Evolutionary conservation across 495 filamentous ascomycete genomes (phyloP), one percentile per base, ranked within the genome.

Genomic region (Hypomontagnella monticulosa): DNA sequence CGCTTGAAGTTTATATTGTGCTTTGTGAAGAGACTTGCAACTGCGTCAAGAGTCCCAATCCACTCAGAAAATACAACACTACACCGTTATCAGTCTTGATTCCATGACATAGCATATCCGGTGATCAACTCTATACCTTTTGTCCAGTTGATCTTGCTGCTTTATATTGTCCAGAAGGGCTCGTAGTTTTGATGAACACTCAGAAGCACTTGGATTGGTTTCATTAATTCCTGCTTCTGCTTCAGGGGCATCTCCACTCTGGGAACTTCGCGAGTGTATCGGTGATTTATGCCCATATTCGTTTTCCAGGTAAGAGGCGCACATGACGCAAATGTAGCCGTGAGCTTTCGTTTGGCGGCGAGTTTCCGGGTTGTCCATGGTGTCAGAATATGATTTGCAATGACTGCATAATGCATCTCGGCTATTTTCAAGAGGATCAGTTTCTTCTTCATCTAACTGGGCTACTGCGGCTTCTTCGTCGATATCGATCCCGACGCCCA

Each of bases 21-120:
- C 0, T 30, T 38, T 10, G 32, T 43, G 2, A 70, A 43, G 55
- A 61, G 43, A 10, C 33, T 41, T 19, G 51, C 69, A 14, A 81
- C 69, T 30, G 80, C 61, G 46, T 81, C 73, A 7, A 82, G 66
- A 30, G 74, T 76, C 16, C 63, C 73, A 7, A 75, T 83, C 81
- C 81, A 84, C 53, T 64, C 78, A 7, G 80, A 82, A 53, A 84
- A 83, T 2, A 84, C 71, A 58, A 84, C 75, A 34, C 80, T 84
- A 52, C 14, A 33, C n/a, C n/a, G 9, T 7, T 40, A n/a, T 41
- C 49, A 46, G 54, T 36, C 8, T 0, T 36, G n/a, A 36, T 16
- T 20, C 14, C 16, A 18, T 52, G 30, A 27, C 1, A 11, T 3
- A 20, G 11, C 10, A 12, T 27, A 8, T 4, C 7, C 2, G 4